Evolutionary conservation across 306 rosid species (phyloP).

Genomic region (Cucumis hystrix): DNA sequence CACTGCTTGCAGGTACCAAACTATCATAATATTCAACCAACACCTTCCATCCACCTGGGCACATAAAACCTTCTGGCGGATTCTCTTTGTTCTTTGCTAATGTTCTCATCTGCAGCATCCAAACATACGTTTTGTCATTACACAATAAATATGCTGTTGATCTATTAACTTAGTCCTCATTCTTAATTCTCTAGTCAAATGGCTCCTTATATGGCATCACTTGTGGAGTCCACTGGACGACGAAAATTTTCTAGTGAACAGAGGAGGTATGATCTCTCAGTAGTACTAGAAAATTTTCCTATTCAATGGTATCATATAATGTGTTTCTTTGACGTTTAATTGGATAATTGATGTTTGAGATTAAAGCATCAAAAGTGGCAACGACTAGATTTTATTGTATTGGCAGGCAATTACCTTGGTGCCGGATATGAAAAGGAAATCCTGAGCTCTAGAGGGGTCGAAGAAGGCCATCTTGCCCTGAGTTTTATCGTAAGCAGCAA

Average conservation of each 20-base stretch:
- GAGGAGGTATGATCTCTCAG: too few relatives aligned
- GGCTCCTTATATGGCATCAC: neutral
- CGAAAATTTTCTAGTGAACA: too few relatives aligned
- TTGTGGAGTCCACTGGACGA: too few relatives aligned
- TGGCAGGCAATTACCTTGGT: slow-evolving; percentile 52
- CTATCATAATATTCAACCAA: slow-evolving; percentile 92
- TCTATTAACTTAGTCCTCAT: neutral
- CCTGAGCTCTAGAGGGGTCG: slow-evolving; percentile 86
- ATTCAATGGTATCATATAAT: neutral
- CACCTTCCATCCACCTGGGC: slow-evolving; percentile 96
- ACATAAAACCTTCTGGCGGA: slow-evolving; percentile 98
- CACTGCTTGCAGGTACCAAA: slow-evolving; percentile 32
- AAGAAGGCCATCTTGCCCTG: slow-evolving; percentile 96
- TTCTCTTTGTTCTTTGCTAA: slow-evolving; percentile 86
- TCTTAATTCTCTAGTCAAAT: neutral
- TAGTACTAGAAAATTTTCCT: too few relatives aligned
- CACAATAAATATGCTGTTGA: neutral
- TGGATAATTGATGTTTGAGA: neutral
- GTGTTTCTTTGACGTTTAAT: neutral
- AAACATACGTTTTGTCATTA: neutral
- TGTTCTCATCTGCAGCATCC: slow-evolving; percentile 60
- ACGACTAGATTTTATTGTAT: too few relatives aligned
- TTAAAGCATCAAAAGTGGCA: too few relatives aligned
- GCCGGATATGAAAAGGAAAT: slow-evolving; percentile 91
- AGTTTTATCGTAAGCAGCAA: slow-evolving; percentile 95